A percentile compares a stretch with the other conserved stretches of the same genome.
Evolutionary conservation across 306 rosid genomes (phyloP).

Genomic region (Prunus campanulata): DNA sequence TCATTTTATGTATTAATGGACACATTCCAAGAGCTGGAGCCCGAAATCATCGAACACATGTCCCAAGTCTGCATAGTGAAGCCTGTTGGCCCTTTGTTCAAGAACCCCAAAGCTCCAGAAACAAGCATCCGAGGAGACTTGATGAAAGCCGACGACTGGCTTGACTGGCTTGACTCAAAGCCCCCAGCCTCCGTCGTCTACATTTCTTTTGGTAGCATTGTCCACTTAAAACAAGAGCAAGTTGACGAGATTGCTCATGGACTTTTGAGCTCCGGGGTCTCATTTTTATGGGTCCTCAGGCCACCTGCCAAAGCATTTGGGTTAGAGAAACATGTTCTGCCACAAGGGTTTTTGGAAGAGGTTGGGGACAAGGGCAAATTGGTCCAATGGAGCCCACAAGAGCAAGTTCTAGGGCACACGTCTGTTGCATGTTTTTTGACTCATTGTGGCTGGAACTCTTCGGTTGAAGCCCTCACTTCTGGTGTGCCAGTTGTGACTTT

Average conservation of each 20-base stretch:
- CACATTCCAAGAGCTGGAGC: conserved; percentile 36
- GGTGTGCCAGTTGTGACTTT: conserved; percentile 69
- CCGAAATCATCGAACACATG: conserved; percentile 13
- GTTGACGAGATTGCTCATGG: conserved; percentile 66
- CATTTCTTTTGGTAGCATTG: conserved; percentile 64
- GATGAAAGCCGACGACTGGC: conserved; percentile 43
- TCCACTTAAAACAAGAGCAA: conserved; percentile 49
- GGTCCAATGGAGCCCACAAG: conserved; percentile 72
- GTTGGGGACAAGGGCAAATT: conserved; percentile 44
- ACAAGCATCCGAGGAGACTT: conserved; percentile 43
- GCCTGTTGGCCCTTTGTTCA: conserved; percentile 61
- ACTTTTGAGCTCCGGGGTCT: conserved; percentile 34
- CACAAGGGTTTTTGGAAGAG: conserved; percentile 45
- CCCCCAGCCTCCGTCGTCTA: conserved; percentile 47
- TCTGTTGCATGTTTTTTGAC: conserved; percentile 60
- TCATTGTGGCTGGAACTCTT: conserved; percentile 83
- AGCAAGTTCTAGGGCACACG: conserved; percentile 49
- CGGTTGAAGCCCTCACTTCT: conserved; percentile 47
- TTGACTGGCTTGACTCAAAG: conserved; percentile 58
- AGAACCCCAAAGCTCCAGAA: conserved; percentile 18
- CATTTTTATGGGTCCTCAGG: conserved; percentile 64
- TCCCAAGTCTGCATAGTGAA: conserved; percentile 23
- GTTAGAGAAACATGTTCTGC: conserved; percentile 23
- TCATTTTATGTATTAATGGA: conserved; percentile 33
- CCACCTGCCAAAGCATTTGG: conserved; percentile 25